phyloP scores from a whole-genome alignment of 805 yeast genomes.

The Blastobotrys robertii region DNA sequence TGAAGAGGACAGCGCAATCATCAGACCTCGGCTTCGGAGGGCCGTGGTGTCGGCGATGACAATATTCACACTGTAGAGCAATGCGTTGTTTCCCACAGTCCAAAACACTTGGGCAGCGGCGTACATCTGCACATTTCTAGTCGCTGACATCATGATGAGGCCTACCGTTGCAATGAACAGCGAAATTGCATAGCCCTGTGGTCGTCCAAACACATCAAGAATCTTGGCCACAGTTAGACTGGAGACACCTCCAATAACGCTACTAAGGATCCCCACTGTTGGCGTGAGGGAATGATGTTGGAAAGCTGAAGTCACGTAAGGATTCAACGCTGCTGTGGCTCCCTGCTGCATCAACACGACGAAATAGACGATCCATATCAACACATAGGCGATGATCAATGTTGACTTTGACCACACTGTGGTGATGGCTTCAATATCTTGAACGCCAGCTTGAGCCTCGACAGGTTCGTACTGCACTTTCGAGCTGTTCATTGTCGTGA shows the following conservation, averaged over 20 bases:
- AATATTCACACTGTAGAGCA: constrained; percentile 41
- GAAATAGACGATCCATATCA: constrained; percentile 31
- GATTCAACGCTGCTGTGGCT: constrained; percentile 20
- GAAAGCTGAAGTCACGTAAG: constrained; percentile 20
- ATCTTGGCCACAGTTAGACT: constrained; percentile 35
- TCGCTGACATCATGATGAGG: constrained; percentile 47
- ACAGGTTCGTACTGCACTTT: not conserved
- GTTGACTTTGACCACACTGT: constrained; percentile 26
- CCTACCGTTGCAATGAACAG: constrained; percentile 45
- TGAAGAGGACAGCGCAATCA: constrained; percentile 24
- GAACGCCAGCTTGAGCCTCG: constrained; percentile 13
- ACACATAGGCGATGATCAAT: constrained; percentile 23
- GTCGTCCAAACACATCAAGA: constrained; percentile 49
- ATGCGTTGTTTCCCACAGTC: constrained; percentile 46
- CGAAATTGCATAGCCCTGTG: constrained; percentile 37
- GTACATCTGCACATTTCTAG: constrained; percentile 41
- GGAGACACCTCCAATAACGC: constrained; percentile 28
- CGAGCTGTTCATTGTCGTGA: not conserved
- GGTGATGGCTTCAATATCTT: constrained; percentile 26
- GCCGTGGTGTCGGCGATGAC: constrained; percentile 52
- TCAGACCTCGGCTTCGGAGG: constrained; percentile 35
- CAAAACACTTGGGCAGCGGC: constrained; percentile 41
- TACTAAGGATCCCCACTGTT: constrained; percentile 25
- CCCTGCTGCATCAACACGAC: constrained; percentile 27
- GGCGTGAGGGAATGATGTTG: constrained; percentile 24